Percentiles rank a stretch among this genome's conserved stretches.
These are phyloP conservation scores for Solanum dulcamara DNA, from an alignment of 257 asterid genomes.

Conservation along the genomic window DNA sequence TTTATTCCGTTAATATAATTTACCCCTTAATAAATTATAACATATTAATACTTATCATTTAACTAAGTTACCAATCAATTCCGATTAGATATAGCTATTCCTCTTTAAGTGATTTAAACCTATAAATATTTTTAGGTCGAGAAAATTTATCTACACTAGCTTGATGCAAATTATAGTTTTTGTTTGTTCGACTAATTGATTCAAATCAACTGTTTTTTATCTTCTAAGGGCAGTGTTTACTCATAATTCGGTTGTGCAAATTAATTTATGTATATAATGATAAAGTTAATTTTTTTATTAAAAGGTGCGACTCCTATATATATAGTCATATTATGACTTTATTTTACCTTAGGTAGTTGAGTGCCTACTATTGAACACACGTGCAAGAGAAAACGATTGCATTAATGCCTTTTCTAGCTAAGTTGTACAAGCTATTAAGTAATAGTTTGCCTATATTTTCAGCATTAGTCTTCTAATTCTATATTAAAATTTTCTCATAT, in stretches of 20 bases:
- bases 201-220: no score
- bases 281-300: not conserved
- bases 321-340: not conserved
- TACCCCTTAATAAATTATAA: not conserved
- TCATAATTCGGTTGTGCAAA: not conserved
- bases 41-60: not conserved
- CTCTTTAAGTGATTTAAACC: not conserved
- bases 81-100: not conserved
- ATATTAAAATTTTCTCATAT: not conserved
- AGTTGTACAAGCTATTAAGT: not conserved
- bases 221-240: no score
- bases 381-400: not conserved
- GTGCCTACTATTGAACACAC: not conserved
- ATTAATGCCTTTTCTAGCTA: not conserved
- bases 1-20: not conserved
- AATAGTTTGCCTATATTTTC: not conserved
- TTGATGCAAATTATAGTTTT: not conserved
- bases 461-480: not conserved
- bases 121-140: not conserved
- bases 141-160: not conserved
- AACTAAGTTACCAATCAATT: not conserved
- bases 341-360: not conserved
- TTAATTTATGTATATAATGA: no score
- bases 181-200: not conserved
- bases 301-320: not conserved